These are phyloP conservation scores for Solanum sitiens DNA, from an alignment of 257 asterid species.

Conservation along the genomic window DNA sequence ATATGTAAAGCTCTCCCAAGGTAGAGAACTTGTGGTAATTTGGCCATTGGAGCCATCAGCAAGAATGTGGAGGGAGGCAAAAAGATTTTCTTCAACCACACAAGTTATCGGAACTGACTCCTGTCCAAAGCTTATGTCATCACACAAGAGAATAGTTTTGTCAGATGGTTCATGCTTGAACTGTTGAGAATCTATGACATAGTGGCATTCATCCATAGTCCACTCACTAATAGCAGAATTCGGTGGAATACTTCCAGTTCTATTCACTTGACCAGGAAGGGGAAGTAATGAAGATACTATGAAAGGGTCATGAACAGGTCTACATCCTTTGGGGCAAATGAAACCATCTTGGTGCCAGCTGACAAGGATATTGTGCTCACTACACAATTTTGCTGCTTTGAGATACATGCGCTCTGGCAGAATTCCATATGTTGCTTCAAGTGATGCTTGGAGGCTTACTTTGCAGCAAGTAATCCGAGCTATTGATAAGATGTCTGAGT, in stretches of 20 bases:
- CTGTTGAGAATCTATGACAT: conserved; percentile 75
- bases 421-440: conserved; percentile 55
- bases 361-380: conserved; percentile 71
- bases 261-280: conserved; percentile 20
- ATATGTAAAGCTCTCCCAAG: conserved; percentile 95
- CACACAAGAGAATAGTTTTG: conserved; percentile 68
- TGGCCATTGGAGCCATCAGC: conserved; percentile 83
- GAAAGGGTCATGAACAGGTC: conserved; percentile 17
- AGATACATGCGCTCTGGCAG: conserved; percentile 68
- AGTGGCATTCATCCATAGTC: conserved; percentile 82
- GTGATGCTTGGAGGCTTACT: conserved; percentile 50
- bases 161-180: conserved; percentile 73
- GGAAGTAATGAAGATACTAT: conserved; percentile 33
- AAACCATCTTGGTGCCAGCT: conserved; percentile 81
- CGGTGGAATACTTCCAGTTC: conserved; percentile 20
- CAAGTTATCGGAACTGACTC: conserved; percentile 86
- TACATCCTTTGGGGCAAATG: conserved; percentile 77
- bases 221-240: conserved; percentile 43
- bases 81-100: conserved; percentile 83
- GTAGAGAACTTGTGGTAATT: conserved; percentile 47
- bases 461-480: conserved; percentile 84
- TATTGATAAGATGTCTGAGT: conserved; percentile 57
- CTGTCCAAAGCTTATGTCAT: conserved; percentile 87
- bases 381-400: conserved; percentile 88
- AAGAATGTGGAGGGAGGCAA: conserved; percentile 45